phyloP scores from a whole-genome alignment of 768 basidiomycete genomes.

The Lactarius quietus region DNA sequence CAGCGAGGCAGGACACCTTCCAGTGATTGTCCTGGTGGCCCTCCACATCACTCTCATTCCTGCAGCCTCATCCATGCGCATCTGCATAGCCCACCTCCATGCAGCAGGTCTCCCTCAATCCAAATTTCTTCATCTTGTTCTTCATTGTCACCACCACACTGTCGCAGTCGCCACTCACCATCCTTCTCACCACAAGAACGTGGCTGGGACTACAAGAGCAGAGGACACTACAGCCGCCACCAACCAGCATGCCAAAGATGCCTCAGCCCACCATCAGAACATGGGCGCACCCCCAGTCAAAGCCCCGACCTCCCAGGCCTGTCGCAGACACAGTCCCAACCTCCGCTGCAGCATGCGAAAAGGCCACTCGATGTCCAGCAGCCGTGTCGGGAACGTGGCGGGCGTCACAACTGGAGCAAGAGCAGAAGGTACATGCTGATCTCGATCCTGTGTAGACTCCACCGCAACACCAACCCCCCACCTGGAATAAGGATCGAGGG shows the following conservation, averaged over 20 bases:
- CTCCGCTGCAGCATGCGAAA: constrained; percentile 30
- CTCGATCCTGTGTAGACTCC: constrained; percentile 19
- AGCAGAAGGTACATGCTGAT: constrained; percentile 15
- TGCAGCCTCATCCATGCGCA: constrained; percentile 24
- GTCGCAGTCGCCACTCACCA: constrained; percentile 44
- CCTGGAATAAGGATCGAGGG: constrained; percentile 75
- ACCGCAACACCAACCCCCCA: constrained; percentile 30
- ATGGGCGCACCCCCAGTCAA: constrained; percentile 35
- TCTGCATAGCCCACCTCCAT: constrained; percentile 20
- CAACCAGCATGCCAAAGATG: constrained; percentile 42
- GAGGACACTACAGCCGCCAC: constrained; percentile 46
- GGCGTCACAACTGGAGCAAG: constrained; percentile 18
- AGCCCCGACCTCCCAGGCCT: constrained; percentile 37
- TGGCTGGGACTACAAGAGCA: constrained; percentile 27
- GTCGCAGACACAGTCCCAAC: constrained; percentile 46
- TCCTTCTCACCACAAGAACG: constrained; percentile 47
- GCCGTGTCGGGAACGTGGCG: constrained; percentile 22
- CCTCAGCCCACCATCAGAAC: constrained; percentile 24
- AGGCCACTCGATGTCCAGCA: constrained; percentile 35
- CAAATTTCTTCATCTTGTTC: no score
- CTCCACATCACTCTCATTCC: constrained; percentile 34
- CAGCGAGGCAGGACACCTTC: constrained; percentile 33
- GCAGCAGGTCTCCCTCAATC: constrained; percentile 28
- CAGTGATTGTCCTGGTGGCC: constrained; percentile 38
- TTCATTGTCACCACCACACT: constrained; percentile 27